Conservation (phyloP, 73 alveolate species). For the Paramecium biaurelia region DNA sequence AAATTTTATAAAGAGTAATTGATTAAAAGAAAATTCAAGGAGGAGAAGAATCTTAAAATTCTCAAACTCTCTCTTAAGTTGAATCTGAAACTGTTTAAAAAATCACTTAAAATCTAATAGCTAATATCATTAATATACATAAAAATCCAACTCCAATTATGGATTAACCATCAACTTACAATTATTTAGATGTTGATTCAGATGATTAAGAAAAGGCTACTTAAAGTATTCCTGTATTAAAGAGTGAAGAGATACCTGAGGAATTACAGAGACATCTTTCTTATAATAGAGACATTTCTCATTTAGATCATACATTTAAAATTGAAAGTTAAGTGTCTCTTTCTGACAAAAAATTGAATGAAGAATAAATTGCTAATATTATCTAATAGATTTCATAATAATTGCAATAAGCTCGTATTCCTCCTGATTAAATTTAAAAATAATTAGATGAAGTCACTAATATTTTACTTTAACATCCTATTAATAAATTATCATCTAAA, state of each 20-base stretch:
- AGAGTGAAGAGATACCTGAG: background rate
- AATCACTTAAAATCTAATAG: background rate
- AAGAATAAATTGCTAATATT: constrained; percentile 3
- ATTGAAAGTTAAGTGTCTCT: background rate
- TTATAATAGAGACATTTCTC: background rate
- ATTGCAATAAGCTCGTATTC: background rate
- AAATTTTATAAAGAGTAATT: background rate
- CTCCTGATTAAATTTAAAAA: background rate
- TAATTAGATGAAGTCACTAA: background rate
- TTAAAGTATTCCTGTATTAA: background rate
- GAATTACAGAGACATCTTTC: background rate
- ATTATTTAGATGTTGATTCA: background rate
- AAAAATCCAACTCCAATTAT: background rate
- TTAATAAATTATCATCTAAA: background rate
- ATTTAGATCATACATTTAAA: constrained; percentile 18
- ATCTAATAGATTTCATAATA: background rate
- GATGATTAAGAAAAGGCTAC: background rate
- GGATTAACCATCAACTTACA: background rate
- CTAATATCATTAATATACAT: background rate
- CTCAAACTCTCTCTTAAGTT: background rate
- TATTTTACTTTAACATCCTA: background rate
- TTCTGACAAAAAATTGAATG: background rate
- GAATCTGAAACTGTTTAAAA: constrained; percentile 23
- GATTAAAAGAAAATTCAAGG: background rate
- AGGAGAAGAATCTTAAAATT: background rate